These are phyloP conservation scores for Beauveria asiatica DNA, from an alignment of 2,329 filamentous ascomycete genomes.

Conservation along the genomic window DNA sequence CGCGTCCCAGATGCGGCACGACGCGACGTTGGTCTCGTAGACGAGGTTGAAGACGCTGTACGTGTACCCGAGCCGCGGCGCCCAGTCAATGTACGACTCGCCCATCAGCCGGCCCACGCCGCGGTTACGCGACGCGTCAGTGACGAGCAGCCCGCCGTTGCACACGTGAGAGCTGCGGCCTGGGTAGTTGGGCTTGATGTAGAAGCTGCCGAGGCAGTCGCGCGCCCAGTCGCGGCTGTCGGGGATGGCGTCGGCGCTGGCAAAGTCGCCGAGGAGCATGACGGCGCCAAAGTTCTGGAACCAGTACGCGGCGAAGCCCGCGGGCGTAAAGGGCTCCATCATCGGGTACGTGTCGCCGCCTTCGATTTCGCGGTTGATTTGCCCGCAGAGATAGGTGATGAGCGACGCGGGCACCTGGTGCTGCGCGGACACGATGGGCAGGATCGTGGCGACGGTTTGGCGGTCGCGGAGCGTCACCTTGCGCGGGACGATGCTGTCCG, in stretches of 20 bases:
- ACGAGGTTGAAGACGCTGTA: constrained; percentile 94
- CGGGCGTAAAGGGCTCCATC: constrained; percentile 65
- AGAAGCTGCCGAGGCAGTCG: constrained; percentile 81
- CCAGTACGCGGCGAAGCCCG: constrained; percentile 76
- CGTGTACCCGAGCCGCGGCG: constrained; percentile 72
- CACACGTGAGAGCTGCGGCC: constrained; percentile 85
- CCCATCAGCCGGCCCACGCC: constrained; percentile 70
- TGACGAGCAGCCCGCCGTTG: constrained; percentile 74
- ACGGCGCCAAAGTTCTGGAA: constrained; percentile 84
- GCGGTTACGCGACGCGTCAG: constrained; percentile 62
- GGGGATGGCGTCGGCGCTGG: constrained; percentile 48
- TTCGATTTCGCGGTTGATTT: constrained; percentile 84
- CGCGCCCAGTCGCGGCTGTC: constrained; percentile 66
- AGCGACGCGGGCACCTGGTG: constrained; percentile 68
- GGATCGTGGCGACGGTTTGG: constrained; percentile 72
- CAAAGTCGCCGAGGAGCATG: constrained; percentile 74
- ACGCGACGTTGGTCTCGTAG: constrained; percentile 87
- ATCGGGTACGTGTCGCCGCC: constrained; percentile 89
- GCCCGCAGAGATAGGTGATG: constrained; percentile 68
- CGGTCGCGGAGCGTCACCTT: constrained; percentile 78
- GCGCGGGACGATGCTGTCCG: constrained; percentile 59
- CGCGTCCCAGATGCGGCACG: constrained; percentile 84
- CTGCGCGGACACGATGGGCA: constrained; percentile 66
- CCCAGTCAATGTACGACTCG: constrained; percentile 69
- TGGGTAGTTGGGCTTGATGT: constrained; percentile 90